Evolutionary conservation across 768 basidiomycete species (phyloP).

Genomic region (Termitomyces sp.): DNA sequence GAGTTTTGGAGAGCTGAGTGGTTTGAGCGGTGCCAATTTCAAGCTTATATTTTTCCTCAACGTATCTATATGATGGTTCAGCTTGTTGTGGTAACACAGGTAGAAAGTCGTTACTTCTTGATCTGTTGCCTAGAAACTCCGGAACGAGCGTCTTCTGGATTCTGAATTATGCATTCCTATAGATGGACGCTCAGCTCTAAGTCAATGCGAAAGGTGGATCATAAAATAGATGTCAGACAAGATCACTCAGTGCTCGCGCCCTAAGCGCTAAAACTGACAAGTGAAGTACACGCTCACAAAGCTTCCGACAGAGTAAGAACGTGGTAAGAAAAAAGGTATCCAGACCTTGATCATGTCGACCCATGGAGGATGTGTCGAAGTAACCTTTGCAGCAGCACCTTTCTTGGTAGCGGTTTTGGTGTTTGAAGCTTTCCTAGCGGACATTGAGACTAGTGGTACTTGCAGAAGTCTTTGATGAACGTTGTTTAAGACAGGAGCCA

Average conservation of each 20-base stretch:
- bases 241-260: conserved; percentile 8
- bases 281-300: background rate
- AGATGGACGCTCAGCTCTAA: background rate
- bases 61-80: conserved; percentile 46
- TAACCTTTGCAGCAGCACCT: conserved; percentile 28
- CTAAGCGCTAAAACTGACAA: conserved; percentile 16
- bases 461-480: conserved; percentile 9
- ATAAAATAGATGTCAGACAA: conserved; percentile 7
- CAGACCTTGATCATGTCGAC: conserved; percentile 78
- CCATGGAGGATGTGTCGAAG: conserved; percentile 54
- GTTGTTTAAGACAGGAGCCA: conserved; percentile 10
- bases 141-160: conserved; percentile 69
- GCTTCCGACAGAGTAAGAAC: background rate
- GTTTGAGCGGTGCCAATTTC: conserved; percentile 75
- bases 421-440: conserved; percentile 29
- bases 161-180: conserved; percentile 77
- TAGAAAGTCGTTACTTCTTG: conserved; percentile 66
- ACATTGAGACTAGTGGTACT: conserved; percentile 20
- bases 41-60: conserved; percentile 79
- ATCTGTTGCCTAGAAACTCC: conserved; percentile 90
- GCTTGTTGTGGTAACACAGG: conserved; percentile 9
- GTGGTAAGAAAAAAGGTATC: conserved; percentile 5
- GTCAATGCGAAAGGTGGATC: background rate
- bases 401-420: conserved; percentile 43
- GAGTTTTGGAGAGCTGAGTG: conserved; percentile 74